Percentiles rank a stretch among this genome's conserved stretches.
These are phyloP conservation scores for Perkinsus marinus DNA, from an alignment of 169 alveolate species.

Conservation along the genomic window DNA sequence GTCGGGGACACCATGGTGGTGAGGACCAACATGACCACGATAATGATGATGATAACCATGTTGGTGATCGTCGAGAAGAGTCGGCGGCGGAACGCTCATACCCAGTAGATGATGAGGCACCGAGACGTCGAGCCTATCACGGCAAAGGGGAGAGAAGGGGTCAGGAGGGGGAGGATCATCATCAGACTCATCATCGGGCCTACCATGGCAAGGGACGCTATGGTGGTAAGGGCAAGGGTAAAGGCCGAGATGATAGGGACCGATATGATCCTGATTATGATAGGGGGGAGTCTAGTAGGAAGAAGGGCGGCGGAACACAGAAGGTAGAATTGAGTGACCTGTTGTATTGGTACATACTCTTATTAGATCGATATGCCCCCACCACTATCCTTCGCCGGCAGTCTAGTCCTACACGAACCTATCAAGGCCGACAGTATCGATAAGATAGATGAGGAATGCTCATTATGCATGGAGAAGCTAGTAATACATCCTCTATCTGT, in stretches of 20 bases:
- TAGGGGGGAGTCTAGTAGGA: not conserved
- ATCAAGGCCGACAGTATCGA: not conserved
- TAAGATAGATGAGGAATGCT: not conserved
- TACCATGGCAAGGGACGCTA: not conserved
- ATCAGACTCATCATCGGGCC: not conserved
- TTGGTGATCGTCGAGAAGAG: too few relatives aligned
- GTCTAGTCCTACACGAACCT: not conserved
- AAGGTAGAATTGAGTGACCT: not conserved
- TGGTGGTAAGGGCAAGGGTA: not conserved
- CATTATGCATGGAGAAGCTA: not conserved
- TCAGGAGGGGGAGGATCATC: not conserved
- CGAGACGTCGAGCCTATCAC: not conserved
- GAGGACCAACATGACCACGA: too few relatives aligned
- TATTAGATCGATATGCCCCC: not conserved
- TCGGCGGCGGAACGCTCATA: too few relatives aligned
- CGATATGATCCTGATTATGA: not conserved
- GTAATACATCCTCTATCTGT: not conserved
- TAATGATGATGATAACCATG: too few relatives aligned
- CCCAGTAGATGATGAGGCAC: not conserved
- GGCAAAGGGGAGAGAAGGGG: not conserved
- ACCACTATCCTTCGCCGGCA: not conserved
- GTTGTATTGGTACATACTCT: not conserved
- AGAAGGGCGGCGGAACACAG: not conserved
- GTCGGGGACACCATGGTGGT: not conserved
- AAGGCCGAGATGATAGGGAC: not conserved